Evolutionary conservation across 192 early-diverging fungal genomes (phyloP), one percentile per base, ranked within the genome.

Genomic region (Dispira parvispora): DNA sequence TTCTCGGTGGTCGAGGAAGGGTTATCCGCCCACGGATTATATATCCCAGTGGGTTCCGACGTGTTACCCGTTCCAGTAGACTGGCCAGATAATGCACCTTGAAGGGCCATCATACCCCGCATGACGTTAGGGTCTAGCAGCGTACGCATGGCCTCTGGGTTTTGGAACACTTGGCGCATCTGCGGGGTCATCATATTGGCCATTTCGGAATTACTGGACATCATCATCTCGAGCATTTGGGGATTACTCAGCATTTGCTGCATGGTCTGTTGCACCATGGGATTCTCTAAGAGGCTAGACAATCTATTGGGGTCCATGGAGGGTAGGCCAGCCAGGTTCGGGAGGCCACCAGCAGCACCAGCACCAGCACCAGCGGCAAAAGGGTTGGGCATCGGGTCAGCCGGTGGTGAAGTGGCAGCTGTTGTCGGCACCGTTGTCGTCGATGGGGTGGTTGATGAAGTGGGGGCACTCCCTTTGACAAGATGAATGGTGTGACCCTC

Each of bases 401-500:
- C 45, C 16, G 14, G 2, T 44, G 38, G 27, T 5, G 43, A 43
- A 27, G 38, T 61, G 3, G 62, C 62, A 20, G 43, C 18, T 56
- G 70, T 46, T 32, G 67, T 43, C 38, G 75, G 8, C 42, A 74
- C 28, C 13, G 75, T 43, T 32, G 71, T 45, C 13, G 74, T 52
- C 23, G 74, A 50, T 9, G 76, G 12, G 23, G 79, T 20, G 32
- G 79, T 49, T 43, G 80, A 38, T 5, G 73, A 4, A 21, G 75
- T 20, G 63, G 80, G 79, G 11, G 72, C 58, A 3, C 73, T 66
- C 18, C 87, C 81, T 50, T 82, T 83, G 13, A 96, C 93, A 85
- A 98, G 84, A 62, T 98, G 95, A 12, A 98, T 78, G 21, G 93
- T 94, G 66, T 89, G 80, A 0, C 88, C 88, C 14, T 93, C 88